A percentile compares a stretch with the other conserved stretches of the same genome.
Conservation (phyloP, 2,329 filamentous ascomycete genomes). For the Pseudopyricularia javanii region DNA sequence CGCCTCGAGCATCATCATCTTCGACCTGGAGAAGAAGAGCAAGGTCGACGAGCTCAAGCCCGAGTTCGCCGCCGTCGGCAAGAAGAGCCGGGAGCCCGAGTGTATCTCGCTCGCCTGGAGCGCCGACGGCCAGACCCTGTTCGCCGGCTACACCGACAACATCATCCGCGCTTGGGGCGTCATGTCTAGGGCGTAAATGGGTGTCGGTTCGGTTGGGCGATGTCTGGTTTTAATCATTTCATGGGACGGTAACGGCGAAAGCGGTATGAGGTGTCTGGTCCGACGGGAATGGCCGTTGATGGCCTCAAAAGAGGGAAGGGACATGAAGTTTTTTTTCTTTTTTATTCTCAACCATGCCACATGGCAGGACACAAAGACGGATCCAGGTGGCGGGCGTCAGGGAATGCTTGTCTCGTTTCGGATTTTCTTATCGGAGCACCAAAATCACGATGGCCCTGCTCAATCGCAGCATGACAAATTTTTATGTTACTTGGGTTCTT, state of each 20-base stretch:
- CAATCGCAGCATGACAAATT: conserved; percentile 1
- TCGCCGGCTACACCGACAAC: conserved; percentile 99
- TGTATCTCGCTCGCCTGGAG: conserved; percentile 96
- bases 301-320: not conserved
- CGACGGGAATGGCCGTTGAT: not conserved
- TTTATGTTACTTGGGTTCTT: not conserved
- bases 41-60: conserved; percentile 99
- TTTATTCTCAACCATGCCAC: conserved; percentile 5
- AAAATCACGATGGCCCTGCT: conserved; percentile 1
- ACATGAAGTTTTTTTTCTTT: conserved; percentile 2
- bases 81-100: conserved; percentile 99
- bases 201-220: not conserved
- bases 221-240: not conserved
- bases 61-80: conserved; percentile 88
- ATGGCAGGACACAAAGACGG: conserved; percentile 6
- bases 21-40: conserved; percentile 99
- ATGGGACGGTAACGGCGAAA: not conserved
- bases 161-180: conserved; percentile 97
- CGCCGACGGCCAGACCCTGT: conserved; percentile 97
- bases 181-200: conserved; percentile 74
- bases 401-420: conserved; percentile 21
- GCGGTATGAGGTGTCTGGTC: not conserved
- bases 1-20: conserved; percentile 97
- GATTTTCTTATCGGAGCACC: conserved; percentile 12
- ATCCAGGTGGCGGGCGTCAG: conserved; percentile 20